A percentile compares a stretch with the other conserved stretches of the same genome.
Evolutionary conservation across 495 filamentous ascomycete species (phyloP).

Genomic region (Tricharina praecox): DNA sequence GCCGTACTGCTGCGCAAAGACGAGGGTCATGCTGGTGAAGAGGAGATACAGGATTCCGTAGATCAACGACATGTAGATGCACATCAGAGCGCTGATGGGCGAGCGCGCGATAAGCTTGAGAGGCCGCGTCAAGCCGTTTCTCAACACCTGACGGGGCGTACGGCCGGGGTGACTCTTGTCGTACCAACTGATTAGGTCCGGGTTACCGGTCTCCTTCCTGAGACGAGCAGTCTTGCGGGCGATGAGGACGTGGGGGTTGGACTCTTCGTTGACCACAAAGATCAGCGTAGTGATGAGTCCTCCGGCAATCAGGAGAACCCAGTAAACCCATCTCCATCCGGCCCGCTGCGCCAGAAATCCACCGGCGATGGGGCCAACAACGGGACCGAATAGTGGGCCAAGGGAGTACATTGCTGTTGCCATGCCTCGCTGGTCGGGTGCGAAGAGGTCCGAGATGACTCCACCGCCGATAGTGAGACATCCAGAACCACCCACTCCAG

Average conservation of each 20-base stretch:
- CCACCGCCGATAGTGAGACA: conserved; percentile 40
- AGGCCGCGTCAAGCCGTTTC: conserved; percentile 34
- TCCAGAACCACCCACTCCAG: conserved; percentile 44
- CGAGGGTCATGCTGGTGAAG: conserved; percentile 51
- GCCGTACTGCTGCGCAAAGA: conserved; percentile 41
- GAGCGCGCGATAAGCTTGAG: conserved; percentile 36
- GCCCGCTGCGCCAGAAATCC: conserved; percentile 37
- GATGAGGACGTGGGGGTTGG: conserved; percentile 38
- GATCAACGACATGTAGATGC: conserved; percentile 55
- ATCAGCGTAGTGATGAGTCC: conserved; percentile 30
- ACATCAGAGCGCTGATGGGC: conserved; percentile 48
- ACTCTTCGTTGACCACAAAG: conserved; percentile 38
- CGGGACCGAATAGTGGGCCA: conserved; percentile 37
- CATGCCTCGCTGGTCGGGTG: conserved; percentile 36
- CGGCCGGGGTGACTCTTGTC: conserved; percentile 1
- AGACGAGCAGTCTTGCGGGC: conserved; percentile 34
- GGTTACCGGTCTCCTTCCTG: conserved; percentile 14
- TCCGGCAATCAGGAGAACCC: conserved; percentile 39
- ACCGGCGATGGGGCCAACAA: conserved; percentile 37
- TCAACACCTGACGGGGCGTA: conserved; percentile 16
- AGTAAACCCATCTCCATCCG: conserved; percentile 47
- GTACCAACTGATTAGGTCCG: conserved; percentile 16
- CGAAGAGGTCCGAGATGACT: conserved; percentile 44
- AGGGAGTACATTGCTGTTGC: conserved; percentile 42
- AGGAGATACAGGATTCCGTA: conserved; percentile 70